A percentile compares a stretch with the other conserved stretches of the same genome.
Evolutionary conservation across 345 rosid genomes (phyloP).

Genomic region (Arabis alpina): DNA sequence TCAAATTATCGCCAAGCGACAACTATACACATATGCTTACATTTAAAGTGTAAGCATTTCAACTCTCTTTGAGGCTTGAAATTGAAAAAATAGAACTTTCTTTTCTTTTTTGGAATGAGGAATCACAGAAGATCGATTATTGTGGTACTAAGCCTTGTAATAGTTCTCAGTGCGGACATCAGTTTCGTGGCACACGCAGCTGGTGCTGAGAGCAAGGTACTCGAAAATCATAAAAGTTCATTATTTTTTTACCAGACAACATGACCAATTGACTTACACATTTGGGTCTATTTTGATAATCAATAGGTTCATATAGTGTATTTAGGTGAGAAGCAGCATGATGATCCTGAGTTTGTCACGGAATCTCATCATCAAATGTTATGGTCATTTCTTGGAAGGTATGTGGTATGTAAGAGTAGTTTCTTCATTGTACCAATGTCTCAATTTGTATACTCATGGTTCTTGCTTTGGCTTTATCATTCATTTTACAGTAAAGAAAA

Average conservation of each 20-base stretch:
- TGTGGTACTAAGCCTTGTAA: not conserved
- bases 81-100: too few species aligned
- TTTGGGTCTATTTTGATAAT: not conserved
- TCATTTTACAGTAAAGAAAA: slow-evolving; percentile 44
- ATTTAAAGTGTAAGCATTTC: not conserved
- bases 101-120: not conserved
- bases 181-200: not conserved
- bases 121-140: not conserved
- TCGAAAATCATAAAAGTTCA: not conserved
- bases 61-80: not conserved
- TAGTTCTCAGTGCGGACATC: slow-evolving; percentile 6
- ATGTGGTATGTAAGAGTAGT: slow-evolving; percentile 15
- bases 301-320: slow-evolving; percentile 47
- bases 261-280: not conserved
- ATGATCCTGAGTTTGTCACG: slow-evolving; percentile 43
- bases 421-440: not conserved
- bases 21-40: not conserved
- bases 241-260: not conserved
- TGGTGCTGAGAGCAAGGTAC: slow-evolving; percentile 10
- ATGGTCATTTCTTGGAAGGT: slow-evolving; percentile 44
- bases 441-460: slow-evolving; percentile 21
- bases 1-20: not conserved
- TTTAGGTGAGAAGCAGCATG: slow-evolving; percentile 45
- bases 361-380: slow-evolving; percentile 44
- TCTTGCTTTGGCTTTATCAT: slow-evolving; percentile 19